These are phyloP conservation scores for Luffa acutangula DNA, from an alignment of 306 rosid genomes.

Conservation along the genomic window DNA sequence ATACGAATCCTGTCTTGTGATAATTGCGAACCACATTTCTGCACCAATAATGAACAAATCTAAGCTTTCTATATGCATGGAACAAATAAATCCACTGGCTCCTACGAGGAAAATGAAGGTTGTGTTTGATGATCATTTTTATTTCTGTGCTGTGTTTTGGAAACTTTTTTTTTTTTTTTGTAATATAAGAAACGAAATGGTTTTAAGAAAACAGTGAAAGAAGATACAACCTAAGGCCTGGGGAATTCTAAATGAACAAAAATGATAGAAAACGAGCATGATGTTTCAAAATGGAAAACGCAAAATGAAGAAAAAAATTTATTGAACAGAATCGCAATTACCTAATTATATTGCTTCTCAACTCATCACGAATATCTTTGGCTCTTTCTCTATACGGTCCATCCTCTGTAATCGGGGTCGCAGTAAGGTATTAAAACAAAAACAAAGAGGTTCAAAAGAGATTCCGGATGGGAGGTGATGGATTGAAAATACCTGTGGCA, in stretches of 20 bases:
- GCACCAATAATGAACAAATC: neutral
- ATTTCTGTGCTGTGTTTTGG: no score
- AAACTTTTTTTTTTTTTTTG: no score
- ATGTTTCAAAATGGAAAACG: neutral
- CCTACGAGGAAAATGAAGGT: neutral
- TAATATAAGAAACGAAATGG: no score
- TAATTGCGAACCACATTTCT: constrained; percentile 64
- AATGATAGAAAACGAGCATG: neutral
- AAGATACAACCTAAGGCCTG: no score
- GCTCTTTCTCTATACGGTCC: constrained; percentile 75
- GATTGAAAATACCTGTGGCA: constrained; percentile 45
- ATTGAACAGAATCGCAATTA: constrained; percentile 10
- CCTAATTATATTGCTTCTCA: constrained; percentile 75
- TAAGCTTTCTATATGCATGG: neutral
- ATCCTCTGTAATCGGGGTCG: constrained; percentile 31
- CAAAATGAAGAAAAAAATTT: neutral
- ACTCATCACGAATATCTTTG: constrained; percentile 44
- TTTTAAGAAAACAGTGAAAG: no score
- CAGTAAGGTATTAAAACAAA: neutral
- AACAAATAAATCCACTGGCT: neutral
- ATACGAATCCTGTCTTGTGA: constrained; percentile 52
- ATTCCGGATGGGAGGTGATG: neutral
- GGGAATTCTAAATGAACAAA: neutral
- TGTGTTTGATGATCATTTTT: neutral
- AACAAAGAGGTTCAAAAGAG: neutral